Conservation (phyloP, 768 basidiomycete genomes). For the Rhodotorula paludigena region DNA sequence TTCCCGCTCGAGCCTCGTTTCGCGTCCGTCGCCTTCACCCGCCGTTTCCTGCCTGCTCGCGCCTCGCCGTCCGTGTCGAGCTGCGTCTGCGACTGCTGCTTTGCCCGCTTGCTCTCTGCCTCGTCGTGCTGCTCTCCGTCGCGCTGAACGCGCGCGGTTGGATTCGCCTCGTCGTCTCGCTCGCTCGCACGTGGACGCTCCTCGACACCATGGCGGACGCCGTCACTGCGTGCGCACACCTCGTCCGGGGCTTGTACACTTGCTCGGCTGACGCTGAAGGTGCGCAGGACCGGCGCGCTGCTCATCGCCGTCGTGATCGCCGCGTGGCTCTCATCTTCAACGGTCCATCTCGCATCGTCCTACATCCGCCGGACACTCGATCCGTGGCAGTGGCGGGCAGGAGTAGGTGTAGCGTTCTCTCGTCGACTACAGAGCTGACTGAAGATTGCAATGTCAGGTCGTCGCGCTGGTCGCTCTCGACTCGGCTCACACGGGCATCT, state of each 20-base stretch:
- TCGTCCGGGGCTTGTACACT: background rate
- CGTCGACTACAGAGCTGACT: no score
- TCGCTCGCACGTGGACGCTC: no score
- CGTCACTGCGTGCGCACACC: slow-evolving; percentile 20
- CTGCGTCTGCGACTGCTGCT: no score
- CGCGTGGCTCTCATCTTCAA: slow-evolving; percentile 12
- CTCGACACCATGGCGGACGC: background rate
- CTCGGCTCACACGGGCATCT: slow-evolving; percentile 8
- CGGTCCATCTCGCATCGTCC: background rate
- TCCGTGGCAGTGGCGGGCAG: background rate
- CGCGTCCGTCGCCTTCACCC: no score
- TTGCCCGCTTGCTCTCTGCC: no score
- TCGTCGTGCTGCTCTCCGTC: no score
- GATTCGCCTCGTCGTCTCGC: no score
- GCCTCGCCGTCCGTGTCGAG: no score
- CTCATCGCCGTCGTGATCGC: slow-evolving; percentile 12
- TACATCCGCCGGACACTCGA: slow-evolving; percentile 4
- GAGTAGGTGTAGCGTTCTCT: slow-evolving; percentile 5
- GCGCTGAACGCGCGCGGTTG: no score
- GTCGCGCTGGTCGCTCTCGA: background rate
- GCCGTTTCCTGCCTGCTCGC: no score
- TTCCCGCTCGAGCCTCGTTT: no score
- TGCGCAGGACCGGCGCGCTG: slow-evolving; percentile 11
- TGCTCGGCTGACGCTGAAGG: background rate
- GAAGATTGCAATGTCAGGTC: background rate